A percentile compares a stretch with the other conserved stretches of the same genome.
These are phyloP conservation scores for Aspergillus saccharolyticus DNA, from an alignment of 495 filamentous ascomycete species.

Conservation along the genomic window DNA sequence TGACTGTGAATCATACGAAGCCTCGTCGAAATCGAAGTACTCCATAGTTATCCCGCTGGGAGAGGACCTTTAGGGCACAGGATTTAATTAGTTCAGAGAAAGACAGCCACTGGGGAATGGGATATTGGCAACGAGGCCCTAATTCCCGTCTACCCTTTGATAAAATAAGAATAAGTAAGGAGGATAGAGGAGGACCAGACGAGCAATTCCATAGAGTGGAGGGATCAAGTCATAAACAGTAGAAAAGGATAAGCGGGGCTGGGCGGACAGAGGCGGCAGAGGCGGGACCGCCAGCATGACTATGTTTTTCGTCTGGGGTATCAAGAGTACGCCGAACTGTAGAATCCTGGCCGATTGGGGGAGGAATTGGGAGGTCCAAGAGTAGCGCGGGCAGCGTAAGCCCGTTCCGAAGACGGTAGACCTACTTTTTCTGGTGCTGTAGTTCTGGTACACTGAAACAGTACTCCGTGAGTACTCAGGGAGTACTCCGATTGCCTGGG, in stretches of 20 bases:
- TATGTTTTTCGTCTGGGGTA: constrained; percentile 34
- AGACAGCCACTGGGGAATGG: constrained; percentile 4
- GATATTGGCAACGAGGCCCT: too few species aligned
- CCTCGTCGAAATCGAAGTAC: constrained; percentile 52
- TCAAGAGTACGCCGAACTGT: constrained; percentile 22
- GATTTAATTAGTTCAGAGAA: constrained; percentile 3
- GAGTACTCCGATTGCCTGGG: too few species aligned
- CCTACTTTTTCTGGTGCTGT: too few species aligned
- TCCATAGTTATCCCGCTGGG: constrained; percentile 33
- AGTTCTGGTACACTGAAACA: too few species aligned
- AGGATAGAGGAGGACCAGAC: not conserved
- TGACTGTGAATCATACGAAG: constrained; percentile 35
- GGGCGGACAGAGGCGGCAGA: not conserved
- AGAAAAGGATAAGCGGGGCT: not conserved
- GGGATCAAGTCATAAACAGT: not conserved
- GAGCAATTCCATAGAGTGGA: not conserved
- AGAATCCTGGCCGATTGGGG: constrained; percentile 7
- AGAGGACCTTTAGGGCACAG: not conserved
- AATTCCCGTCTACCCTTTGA: not conserved
- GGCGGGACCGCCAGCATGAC: constrained; percentile 6
- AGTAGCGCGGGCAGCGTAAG: too few species aligned
- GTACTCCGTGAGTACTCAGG: too few species aligned
- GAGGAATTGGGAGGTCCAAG: too few species aligned
- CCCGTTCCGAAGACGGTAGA: too few species aligned
- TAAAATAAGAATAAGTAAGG: not conserved